Conservation (phyloP, 1,284 basidiomycete genomes). For the Pisolithus thermaeus region DNA sequence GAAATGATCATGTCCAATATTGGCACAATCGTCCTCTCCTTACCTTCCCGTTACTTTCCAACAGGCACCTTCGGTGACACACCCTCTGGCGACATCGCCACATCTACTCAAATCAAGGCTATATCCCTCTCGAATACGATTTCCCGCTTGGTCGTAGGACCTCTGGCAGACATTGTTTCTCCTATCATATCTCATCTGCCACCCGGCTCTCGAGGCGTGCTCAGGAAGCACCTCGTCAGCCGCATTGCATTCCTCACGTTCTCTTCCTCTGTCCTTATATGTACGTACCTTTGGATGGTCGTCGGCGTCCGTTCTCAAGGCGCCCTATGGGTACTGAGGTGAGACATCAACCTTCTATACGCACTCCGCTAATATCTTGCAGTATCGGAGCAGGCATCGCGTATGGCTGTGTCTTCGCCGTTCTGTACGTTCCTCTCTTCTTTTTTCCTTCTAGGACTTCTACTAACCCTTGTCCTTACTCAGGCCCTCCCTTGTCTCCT, state of each 20-base stretch:
- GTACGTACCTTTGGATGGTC: conserved; percentile 51
- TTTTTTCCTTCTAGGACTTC: not conserved
- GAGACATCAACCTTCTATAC: conserved; percentile 8
- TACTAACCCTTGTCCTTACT: conserved; percentile 1
- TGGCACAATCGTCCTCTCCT: conserved; percentile 64
- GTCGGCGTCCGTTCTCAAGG: conserved; percentile 41
- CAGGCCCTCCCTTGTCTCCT: conserved; percentile 64
- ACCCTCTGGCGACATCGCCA: conserved; percentile 29
- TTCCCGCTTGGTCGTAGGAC: conserved; percentile 63
- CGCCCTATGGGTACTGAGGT: conserved; percentile 62
- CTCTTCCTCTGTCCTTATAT: conserved; percentile 41
- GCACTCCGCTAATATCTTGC: not conserved
- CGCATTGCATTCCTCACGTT: conserved; percentile 53
- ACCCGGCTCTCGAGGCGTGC: conserved; percentile 32
- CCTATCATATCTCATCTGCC: conserved; percentile 44
- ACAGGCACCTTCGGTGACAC: conserved; percentile 10
- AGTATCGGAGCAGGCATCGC: conserved; percentile 56
- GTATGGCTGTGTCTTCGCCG: conserved; percentile 64
- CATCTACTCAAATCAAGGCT: conserved; percentile 60
- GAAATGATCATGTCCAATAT: conserved; percentile 81
- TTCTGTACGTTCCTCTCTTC: conserved; percentile 45
- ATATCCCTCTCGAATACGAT: conserved; percentile 66
- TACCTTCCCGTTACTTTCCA: conserved; percentile 34
- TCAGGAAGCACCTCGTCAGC: conserved; percentile 50
- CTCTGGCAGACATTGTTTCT: conserved; percentile 63